Base-by-base conservation (phyloP, 805 yeast species). In the Cyberlindnera galapagoensis region DNA sequence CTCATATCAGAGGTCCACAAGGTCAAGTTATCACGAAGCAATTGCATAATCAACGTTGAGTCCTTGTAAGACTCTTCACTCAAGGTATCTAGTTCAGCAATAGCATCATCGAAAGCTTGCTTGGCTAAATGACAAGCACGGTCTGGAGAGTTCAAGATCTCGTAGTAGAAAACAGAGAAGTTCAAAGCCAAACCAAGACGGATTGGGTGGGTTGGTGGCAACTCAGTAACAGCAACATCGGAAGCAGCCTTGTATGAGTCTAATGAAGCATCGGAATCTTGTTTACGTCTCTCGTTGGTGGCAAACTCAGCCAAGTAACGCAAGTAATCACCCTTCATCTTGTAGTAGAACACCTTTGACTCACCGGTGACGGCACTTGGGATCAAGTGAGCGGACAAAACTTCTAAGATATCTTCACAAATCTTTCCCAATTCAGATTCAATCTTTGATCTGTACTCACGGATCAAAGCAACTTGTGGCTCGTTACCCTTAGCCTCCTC, bases 291-390 rank as follows among this genome's bases (percentile, higher is more conserved):
- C 50, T 87, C 97, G 46, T 84, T 77, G 52, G 78, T 73, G 43
- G 97, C 90, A 58, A 90, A 92, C 71, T 90, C 98, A 43, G 97
- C 97, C 67, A 90, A 75, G 67, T 90, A 90, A 73, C 98, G 95
- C 73, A 88, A 95, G 74, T 90, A 90, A 65, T 90, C 98, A 74
- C 97, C 98, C 72, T 90, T 90, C 97, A 90, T 90, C 76, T 90
- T 90, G 71, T 85, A 87, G 75, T 90, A 90, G 67, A 90, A 90
- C 36, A 90, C 97, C 74, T 90, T 87, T 31, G 96, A 87, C 69
- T 92, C 98, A 56, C 97, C 97, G 47, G 95, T 77, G 60, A 81
- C 85, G 43, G 97, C 97, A 43, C 90, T 72, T 49, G 96, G 88
- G 55, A 90, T 86, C 63, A 90, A 79, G 63, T 87, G 94, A 54